Base-by-base conservation (phyloP, 192 early-diverging fungal species). In the Thamnidium elegans region DNA sequence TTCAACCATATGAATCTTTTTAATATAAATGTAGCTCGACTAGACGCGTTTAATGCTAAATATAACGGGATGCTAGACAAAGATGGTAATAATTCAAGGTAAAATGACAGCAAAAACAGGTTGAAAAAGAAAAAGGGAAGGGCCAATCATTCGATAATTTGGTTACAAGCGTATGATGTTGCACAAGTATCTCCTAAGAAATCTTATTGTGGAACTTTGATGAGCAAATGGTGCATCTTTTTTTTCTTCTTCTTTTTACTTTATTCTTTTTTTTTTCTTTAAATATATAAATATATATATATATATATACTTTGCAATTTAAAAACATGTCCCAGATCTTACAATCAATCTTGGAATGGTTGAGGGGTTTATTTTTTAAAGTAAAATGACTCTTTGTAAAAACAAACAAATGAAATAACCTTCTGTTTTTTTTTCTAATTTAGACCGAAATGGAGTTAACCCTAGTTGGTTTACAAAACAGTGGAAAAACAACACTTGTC, bases 371-470 rank as follows among this genome's bases (percentile, higher is more conserved):
- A 47, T 92, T 92, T 65, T 92, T 86, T 77, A 89, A 89, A 76
- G 89, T 91, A 70, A 34, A 9, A 34, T 26, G 26, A 26, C 26
- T 26, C 26, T 26, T 26, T 26, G 26, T 26, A 5, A 48, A 26
- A n/a, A 48, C 19, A 14, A 58, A 20, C 1, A 20, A 26, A 58
- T 48, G 14, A 14, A 48, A 48, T 48, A 14, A 48, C 8, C 9
- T 44, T 51, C 51, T 30, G 26, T 44, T 52, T 60, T 47, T 59
- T 58, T 31, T 20, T 43, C 15, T 9, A 43, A 20, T 14, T 5
- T 69, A 84, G 83, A 84, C 83, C 61, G 90, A 93, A 81, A 92
- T 93, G 85, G 91, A 93, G 81, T 77, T 93, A 60, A 93, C 91
- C 48, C 73, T 93, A 58, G 91, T 93, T 61, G 90, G 91, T 39